Conservation (phyloP, 371 early-diverging fungal genomes). For the Smittium culicis region DNA sequence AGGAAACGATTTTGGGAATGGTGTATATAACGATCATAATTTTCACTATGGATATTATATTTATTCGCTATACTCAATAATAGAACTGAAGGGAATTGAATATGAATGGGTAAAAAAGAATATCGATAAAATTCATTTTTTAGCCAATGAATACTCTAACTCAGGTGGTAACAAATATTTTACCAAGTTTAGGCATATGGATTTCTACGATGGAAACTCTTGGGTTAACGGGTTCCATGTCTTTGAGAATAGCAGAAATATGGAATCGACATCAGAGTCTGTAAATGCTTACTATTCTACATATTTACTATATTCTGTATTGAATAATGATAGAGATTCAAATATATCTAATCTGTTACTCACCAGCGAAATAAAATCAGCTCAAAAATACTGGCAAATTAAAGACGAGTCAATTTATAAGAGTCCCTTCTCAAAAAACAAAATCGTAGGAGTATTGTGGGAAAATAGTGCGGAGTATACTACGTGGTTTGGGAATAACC, state of each 20-base stretch:
- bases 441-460: conserved; percentile 54
- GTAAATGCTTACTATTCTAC: conserved; percentile 57
- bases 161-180: conserved; percentile 35
- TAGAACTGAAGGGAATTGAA: conserved; percentile 30
- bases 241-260: conserved; percentile 55
- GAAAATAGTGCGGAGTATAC: conserved; percentile 57
- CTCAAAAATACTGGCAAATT: conserved; percentile 43
- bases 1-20: conserved; percentile 39
- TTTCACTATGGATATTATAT: conserved; percentile 63
- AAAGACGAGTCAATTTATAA: conserved; percentile 15
- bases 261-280: conserved; percentile 60
- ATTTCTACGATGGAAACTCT: conserved; percentile 63
- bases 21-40: conserved; percentile 56
- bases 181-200: conserved; percentile 49
- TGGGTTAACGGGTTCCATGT: conserved; percentile 56
- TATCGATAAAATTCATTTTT: conserved; percentile 22
- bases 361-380: conserved; percentile 38
- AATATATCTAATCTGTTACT: conserved; percentile 35
- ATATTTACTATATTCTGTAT: conserved; percentile 33
- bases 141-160: conserved; percentile 54
- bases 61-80: conserved; percentile 47
- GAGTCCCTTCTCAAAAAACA: conserved; percentile 37
- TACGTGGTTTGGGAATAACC: conserved; percentile 43
- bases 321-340: neutral
- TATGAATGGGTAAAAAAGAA: conserved; percentile 20